Evolutionary conservation across 306 rosid species (phyloP).

Genomic region (Calophaca sinica): DNA sequence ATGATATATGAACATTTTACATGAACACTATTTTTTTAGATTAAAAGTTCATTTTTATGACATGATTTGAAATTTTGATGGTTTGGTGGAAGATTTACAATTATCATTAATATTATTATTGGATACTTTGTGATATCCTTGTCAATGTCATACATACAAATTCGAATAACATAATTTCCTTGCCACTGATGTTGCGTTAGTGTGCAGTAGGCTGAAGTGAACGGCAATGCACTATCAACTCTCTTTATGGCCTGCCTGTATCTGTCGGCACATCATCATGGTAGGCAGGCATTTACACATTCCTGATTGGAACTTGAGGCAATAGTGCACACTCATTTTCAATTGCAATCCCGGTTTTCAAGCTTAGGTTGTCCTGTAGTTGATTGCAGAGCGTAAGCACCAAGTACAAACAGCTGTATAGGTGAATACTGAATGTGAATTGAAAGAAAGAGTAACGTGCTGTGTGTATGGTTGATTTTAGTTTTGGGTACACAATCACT

Average conservation of each 20-base stretch:
- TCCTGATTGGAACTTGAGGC: conserved; percentile 23
- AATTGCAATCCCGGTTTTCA: conserved; percentile 23
- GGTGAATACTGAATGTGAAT: background rate
- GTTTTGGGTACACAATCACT: background rate
- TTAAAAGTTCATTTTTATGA: background rate
- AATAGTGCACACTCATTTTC: conserved; percentile 27
- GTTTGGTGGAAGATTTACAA: background rate
- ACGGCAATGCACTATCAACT: conserved; percentile 37
- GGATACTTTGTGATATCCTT: conserved; percentile 30
- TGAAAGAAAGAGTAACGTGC: conserved; percentile 16
- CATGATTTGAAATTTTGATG: conserved; percentile 1
- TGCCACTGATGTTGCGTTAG: conserved; percentile 22
- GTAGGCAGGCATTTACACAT: conserved; percentile 28
- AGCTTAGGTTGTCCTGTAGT: conserved; percentile 26
- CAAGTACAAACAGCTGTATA: conserved; percentile 8
- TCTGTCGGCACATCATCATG: conserved; percentile 30
- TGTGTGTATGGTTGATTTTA: conserved; percentile 20
- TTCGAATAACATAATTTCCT: conserved; percentile 3
- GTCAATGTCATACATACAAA: conserved; percentile 12
- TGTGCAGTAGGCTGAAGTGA: conserved; percentile 9
- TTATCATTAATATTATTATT: background rate
- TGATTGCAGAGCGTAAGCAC: background rate
- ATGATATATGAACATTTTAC: background rate
- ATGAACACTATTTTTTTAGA: background rate
- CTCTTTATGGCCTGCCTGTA: conserved; percentile 22